Evolutionary conservation across 2,329 filamentous ascomycete species (phyloP), one percentile per base, ranked within the genome.

Genomic region (Verticillium nonalfalfae): DNA sequence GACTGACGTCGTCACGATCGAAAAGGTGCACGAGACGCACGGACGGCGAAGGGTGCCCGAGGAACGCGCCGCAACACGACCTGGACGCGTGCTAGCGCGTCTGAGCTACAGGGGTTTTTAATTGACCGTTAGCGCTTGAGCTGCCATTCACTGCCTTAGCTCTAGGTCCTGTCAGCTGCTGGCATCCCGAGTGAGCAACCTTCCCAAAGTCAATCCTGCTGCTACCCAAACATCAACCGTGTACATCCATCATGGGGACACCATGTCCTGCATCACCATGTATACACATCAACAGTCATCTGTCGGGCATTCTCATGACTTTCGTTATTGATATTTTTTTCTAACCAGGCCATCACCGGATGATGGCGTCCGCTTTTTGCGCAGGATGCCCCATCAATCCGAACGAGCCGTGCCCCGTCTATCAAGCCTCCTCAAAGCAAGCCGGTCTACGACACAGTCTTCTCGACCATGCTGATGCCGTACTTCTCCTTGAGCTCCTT

Each of bases 401-500:
- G 14, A 40, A 15, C 39, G 13, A 40, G 14, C 39, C 39, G 39
- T 40, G 6, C 39, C 39, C 14, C 14, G 14, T 40, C 39, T 40
- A 40, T 15, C 21, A 33, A 3, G 9, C 36, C 52, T 26, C 35
- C 33, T 66, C 58, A 65, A 15, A 40, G 13, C 13, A 40, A 15
- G 15, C 39, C 13, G 11, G 4, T 15, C 69, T 72, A 76, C 61
- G 75, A 73, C 62, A 81, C 71, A 34, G 75, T 86, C 84, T 91
- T 90, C 81, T 92, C 89, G 67, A 82, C 84, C 78, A 90, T 83
- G 74, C 83, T 82, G 69, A 92, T 91, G 52, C 86, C 88, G 68
- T 92, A 90, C 71, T 91, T 85, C 74, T 90, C 86, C 82, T 89
- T 87, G 63, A 96, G 81, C 73, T 90, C 89, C 78, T 89, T 85